A percentile compares a stretch with the other conserved stretches of the same genome.
These are phyloP conservation scores for Calycina herbarum DNA, from an alignment of 2,329 filamentous ascomycete genomes.

Conservation along the genomic window DNA sequence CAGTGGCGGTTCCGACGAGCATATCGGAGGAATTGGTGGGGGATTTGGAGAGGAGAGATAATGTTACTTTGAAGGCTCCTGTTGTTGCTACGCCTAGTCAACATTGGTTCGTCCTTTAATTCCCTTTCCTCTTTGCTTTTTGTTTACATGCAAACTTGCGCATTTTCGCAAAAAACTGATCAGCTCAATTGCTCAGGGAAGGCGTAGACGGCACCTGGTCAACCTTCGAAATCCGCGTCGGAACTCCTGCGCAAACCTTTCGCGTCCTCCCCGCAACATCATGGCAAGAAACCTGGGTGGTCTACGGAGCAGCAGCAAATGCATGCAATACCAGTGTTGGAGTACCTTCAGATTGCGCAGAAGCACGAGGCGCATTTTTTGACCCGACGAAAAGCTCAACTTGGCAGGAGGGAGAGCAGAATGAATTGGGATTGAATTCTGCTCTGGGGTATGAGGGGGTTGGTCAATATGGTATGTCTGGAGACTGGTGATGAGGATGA, in stretches of 20 bases:
- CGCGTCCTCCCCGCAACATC: conserved; percentile 43
- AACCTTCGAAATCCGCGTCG: conserved; percentile 43
- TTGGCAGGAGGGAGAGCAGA: conserved; percentile 38
- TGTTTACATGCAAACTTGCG: background rate
- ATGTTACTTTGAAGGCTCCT: conserved; percentile 25
- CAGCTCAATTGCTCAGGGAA: conserved; percentile 26
- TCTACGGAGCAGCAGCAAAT: conserved; percentile 61
- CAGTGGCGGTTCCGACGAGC: background rate
- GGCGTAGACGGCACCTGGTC: conserved; percentile 43
- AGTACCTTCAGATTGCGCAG: conserved; percentile 39
- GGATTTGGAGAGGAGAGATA: conserved; percentile 21
- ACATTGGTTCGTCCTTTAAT: conserved; percentile 28
- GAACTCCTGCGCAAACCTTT: conserved; percentile 40
- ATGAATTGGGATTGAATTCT: conserved; percentile 41
- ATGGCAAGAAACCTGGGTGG: conserved; percentile 50
- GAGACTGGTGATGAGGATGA: conserved; percentile 5
- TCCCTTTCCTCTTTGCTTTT: background rate
- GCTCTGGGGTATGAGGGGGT: conserved; percentile 40
- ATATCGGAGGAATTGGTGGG: background rate
- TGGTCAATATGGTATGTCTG: conserved; percentile 29
- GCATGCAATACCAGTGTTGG: conserved; percentile 51
- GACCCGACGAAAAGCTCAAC: conserved; percentile 39
- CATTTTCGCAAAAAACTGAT: background rate
- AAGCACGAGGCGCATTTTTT: conserved; percentile 41
- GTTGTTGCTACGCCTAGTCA: conserved; percentile 24